phyloP scores from a whole-genome alignment of 202 grass and related monocot species.

The Setaria italica region DNA sequence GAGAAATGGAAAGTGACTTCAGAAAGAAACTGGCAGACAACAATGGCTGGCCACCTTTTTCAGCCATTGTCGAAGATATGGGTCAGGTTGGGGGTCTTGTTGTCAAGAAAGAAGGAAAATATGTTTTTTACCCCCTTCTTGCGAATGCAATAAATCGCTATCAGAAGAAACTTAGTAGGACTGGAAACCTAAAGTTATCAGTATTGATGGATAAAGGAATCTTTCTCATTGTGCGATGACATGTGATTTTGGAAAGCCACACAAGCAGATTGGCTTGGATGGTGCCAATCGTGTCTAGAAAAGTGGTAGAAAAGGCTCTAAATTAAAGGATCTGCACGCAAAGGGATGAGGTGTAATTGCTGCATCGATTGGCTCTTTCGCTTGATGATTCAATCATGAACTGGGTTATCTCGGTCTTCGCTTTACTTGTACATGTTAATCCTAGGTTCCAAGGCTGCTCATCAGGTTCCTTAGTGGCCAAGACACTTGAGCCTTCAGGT shows the following conservation, averaged over 20 bases:
- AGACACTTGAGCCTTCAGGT: conserved; percentile 42
- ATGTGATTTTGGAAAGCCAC: conserved; percentile 37
- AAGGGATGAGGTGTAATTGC: not conserved
- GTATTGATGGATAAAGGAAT: conserved; percentile 39
- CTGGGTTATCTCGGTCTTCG: not conserved
- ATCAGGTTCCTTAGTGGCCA: conserved; percentile 41
- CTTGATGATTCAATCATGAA: conserved; percentile 27
- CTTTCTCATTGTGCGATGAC: conserved; percentile 40
- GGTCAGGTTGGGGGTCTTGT: conserved; percentile 12
- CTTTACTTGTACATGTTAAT: conserved; percentile 17
- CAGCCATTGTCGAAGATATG: conserved; percentile 42
- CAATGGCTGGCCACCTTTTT: conserved; percentile 37
- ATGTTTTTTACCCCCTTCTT: not conserved
- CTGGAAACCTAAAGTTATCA: conserved; percentile 41
- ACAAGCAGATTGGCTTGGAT: conserved; percentile 4
- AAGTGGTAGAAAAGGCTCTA: conserved; percentile 9
- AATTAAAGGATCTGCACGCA: not conserved
- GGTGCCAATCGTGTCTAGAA: conserved; percentile 34
- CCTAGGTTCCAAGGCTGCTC: conserved; percentile 20
- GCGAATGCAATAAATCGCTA: conserved; percentile 14
- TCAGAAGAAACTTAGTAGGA: conserved; percentile 38
- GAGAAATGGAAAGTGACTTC: conserved; percentile 34
- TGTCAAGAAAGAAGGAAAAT: not conserved
- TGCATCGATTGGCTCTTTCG: not conserved
- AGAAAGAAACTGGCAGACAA: conserved; percentile 42